Base-by-base conservation (phyloP, 768 basidiomycete species). In the Lyophyllum semitale region DNA sequence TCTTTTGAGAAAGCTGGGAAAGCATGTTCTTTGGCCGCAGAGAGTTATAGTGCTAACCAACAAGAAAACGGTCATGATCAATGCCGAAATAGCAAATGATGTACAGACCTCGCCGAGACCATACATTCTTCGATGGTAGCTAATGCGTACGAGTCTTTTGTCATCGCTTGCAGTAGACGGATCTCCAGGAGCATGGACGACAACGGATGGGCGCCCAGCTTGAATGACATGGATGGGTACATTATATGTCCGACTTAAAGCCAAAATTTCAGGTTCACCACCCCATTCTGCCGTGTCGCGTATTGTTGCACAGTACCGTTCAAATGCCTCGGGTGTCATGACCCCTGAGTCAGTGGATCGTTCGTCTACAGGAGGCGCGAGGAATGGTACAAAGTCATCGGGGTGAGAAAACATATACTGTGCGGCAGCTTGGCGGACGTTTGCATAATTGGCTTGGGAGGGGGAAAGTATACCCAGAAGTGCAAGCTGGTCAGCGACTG, bases 221-320 rank as follows among this genome's bases (percentile, higher is more conserved):
- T 98, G 97, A 12, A 98, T 79, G 50, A 99, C 90, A 67, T 96
- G 88, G 46, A 99, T 95, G 0, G 95, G 89, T 35, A 95, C 74
- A 51, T 86, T 81, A 69, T 83, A 98, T 27, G 85, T 84, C 48
- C 88, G 79, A 66, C 89, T 88, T 15, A 98, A 76, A 3, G 97
- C 97, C 62, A 90, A 79, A 29, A 99, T 94, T 79, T 98, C 97
- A 7, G 94, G 95, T 73, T 98, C 95, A 32, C 97, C 96, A 46
- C 97, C 97, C 97, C 97, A 98, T 27, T 86, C 82, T n/a, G 85
- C 88, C 22, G 94, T 95, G 67, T 88, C 80, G 38, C 85, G 85
- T 26, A 99, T 86, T 11, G 80, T 77, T 53, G 73, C 70, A 67
- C 95, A 97, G 68, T 99, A 98, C 51, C 74, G 73, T 47, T 81